These are phyloP conservation scores for Coniochaeta prunicola DNA, from an alignment of 2,329 filamentous ascomycete species.

Conservation along the genomic window DNA sequence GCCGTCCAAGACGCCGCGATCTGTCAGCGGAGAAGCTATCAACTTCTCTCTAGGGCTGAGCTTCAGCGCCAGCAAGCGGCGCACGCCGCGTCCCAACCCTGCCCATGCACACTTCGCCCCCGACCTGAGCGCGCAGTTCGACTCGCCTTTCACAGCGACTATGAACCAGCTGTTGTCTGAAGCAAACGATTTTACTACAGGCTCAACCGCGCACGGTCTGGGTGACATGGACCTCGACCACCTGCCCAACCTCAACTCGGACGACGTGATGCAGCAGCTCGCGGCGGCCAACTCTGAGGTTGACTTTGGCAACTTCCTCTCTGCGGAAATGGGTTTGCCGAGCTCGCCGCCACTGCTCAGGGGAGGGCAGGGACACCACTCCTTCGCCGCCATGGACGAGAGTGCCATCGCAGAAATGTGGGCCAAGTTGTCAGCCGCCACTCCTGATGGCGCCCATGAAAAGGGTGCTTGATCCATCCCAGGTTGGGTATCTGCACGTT, in stretches of 20 bases:
- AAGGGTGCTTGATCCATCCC: not conserved
- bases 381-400: not conserved
- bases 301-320: slow-evolving; percentile 42
- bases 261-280: slow-evolving; percentile 19
- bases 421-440: not conserved
- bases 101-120: slow-evolving; percentile 24
- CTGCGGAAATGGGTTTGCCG: slow-evolving; percentile 38
- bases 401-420: not conserved
- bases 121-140: slow-evolving; percentile 21
- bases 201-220: slow-evolving; percentile 26
- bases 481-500: too few relatives aligned
- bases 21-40: slow-evolving; percentile 6
- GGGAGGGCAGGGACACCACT: not conserved
- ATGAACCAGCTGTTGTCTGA: slow-evolving; percentile 59
- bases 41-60: slow-evolving; percentile 8
- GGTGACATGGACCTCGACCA: slow-evolving; percentile 35
- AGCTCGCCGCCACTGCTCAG: slow-evolving; percentile 37
- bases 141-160: slow-evolving; percentile 55
- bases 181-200: slow-evolving; percentile 35
- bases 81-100: slow-evolving; percentile 32
- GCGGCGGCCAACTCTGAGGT: slow-evolving; percentile 14
- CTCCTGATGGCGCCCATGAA: not conserved
- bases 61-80: slow-evolving; percentile 26
- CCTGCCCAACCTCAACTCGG: slow-evolving; percentile 30
- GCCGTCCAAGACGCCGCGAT: slow-evolving; percentile 34